A percentile compares a stretch with the other conserved stretches of the same genome.
Conservation (phyloP, 2,329 filamentous ascomycete species). For the Pseudonectria buxi region DNA sequence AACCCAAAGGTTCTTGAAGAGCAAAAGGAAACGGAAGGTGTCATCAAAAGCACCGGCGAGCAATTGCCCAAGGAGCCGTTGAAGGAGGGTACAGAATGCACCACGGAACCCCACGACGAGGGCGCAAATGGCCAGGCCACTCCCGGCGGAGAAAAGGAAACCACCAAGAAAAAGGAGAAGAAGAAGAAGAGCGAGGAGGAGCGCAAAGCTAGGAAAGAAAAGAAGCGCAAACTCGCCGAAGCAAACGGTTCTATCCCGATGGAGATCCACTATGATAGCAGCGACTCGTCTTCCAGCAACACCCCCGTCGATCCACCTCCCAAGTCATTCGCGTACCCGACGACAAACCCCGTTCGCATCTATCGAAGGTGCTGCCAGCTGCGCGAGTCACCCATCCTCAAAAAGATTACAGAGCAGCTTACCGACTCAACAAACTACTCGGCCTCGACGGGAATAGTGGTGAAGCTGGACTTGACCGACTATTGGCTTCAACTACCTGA, state of each 20-base stretch:
- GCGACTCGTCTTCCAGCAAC: slow-evolving; percentile 44
- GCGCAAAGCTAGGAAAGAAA: slow-evolving; percentile 84
- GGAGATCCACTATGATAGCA: slow-evolving; percentile 68
- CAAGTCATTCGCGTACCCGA: slow-evolving; percentile 48
- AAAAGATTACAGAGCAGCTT: slow-evolving; percentile 86
- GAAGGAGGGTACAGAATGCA: slow-evolving; percentile 26
- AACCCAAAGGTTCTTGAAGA: slow-evolving; percentile 54
- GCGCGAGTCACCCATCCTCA: slow-evolving; percentile 84
- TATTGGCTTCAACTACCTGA: slow-evolving; percentile 80
- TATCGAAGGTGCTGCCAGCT: slow-evolving; percentile 93
- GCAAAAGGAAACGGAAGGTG: slow-evolving; percentile 30
- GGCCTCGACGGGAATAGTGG: slow-evolving; percentile 65
- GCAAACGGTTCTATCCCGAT: slow-evolving; percentile 82
- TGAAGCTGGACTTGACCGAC: slow-evolving; percentile 74
- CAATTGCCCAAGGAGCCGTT: slow-evolving; percentile 32
- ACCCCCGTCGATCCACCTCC: slow-evolving; percentile 12
- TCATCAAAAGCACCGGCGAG: slow-evolving; percentile 36
- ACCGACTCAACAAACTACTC: slow-evolving; percentile 61
- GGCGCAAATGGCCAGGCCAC: slow-evolving; percentile 10
- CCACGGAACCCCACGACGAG: slow-evolving; percentile 20
- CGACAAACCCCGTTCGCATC: slow-evolving; percentile 84
- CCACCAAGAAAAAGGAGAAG: slow-evolving; percentile 78
- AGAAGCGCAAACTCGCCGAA: slow-evolving; percentile 75
- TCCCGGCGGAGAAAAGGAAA: slow-evolving; percentile 33
- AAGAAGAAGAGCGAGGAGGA: slow-evolving; percentile 94